Conservation (phyloP, 495 filamentous ascomycete genomes). For the Glarea lozoyensis region DNA sequence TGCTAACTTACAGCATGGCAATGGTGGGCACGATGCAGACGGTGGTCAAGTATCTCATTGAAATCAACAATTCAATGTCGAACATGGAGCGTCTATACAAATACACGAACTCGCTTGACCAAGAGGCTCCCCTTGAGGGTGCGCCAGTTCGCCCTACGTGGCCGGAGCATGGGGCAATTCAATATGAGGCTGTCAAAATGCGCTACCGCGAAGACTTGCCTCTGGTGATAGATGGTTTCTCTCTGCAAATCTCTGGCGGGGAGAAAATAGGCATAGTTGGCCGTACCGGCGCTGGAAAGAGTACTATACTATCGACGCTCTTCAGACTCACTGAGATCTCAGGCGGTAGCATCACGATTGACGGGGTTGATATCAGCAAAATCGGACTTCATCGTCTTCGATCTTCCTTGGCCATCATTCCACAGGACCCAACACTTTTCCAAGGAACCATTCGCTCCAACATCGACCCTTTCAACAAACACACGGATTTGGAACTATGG, state of each 20-base stretch:
- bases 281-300: constrained; percentile 86
- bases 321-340: constrained; percentile 81
- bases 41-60: constrained; percentile 81
- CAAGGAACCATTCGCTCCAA: constrained; percentile 23
- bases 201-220: constrained; percentile 17
- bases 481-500: neutral
- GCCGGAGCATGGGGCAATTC: constrained; percentile 24
- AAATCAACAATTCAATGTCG: constrained; percentile 95
- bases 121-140: constrained; percentile 25
- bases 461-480: constrained; percentile 5
- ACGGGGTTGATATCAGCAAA: constrained; percentile 72
- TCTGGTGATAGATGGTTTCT: constrained; percentile 68
- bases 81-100: constrained; percentile 86
- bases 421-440: constrained; percentile 34
- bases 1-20: constrained; percentile 79
- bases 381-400: constrained; percentile 77
- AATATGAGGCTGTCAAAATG: constrained; percentile 25
- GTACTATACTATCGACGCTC: constrained; percentile 78
- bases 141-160: constrained; percentile 52
- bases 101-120: constrained; percentile 73
- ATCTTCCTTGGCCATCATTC: constrained; percentile 56
- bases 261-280: constrained; percentile 91
- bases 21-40: constrained; percentile 94
- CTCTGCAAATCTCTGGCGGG: constrained; percentile 64
- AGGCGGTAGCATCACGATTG: constrained; percentile 70